Evolutionary conservation across 768 basidiomycete species (phyloP), one percentile per base, ranked within the genome.

Genomic region (Russula vinacea): DNA sequence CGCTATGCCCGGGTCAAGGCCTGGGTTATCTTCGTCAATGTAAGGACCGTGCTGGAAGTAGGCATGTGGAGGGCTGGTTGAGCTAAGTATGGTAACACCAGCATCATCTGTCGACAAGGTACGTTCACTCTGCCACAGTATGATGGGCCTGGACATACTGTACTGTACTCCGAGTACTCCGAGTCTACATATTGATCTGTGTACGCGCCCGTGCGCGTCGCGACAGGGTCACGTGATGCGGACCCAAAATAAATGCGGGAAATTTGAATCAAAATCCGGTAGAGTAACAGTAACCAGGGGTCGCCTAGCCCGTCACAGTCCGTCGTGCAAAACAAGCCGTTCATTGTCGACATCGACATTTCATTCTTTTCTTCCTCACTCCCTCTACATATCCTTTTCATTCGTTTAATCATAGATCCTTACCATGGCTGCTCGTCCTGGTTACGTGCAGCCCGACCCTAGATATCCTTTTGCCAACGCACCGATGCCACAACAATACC

Each of bases 371-470:
- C 1, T n/a, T 16, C 54, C 51, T 47, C 58, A 45, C 42, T 22
- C 26, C 62, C 33, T 52, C 59, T 11, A 24, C 26, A 50, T 57
- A 60, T 17, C 35, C 3, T 53, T 65, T 39, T 44, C 62, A 52
- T 47, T 40, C 19, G 10, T 49, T 67, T 55, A 52, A n/a, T 64
- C 29, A 42, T 49, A 62, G 24, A 67, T 45, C 56, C 35, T 51
- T 56, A 47, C 68, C 67, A 76, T 77, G 76, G 75, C 75, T 56
- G 72, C 69, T 44, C 73, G 72, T 66, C 74, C 73, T 63, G 74
- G 73, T 65, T 73, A 72, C 68, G 74, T 70, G 26, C 73, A 65
- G 62, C 70, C 71, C 22, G 68, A 72, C 68, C 72, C 73, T 66
- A 71, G 69, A 56, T 75, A 75, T 65, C 74, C 75, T n/a, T 73